These are phyloP conservation scores for Debaryomyces coudertii DNA, from an alignment of 1,139 yeast species.

Conservation along the genomic window DNA sequence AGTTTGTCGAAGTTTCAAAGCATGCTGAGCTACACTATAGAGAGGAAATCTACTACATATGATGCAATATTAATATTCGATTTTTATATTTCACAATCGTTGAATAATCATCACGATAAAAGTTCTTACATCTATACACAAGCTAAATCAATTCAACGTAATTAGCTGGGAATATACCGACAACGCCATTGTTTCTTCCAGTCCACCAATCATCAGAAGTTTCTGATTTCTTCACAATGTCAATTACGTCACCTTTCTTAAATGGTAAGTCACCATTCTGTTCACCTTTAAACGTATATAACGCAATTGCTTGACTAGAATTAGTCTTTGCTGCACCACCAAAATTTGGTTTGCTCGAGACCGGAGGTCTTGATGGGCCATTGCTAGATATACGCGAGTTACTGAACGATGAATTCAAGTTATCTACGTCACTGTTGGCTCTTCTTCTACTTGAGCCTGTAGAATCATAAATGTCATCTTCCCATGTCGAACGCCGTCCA, in stretches of 20 bases:
- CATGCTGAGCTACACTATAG: neutral
- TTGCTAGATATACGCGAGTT: slow-evolving; percentile 31
- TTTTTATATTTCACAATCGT: neutral
- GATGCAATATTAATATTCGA: neutral
- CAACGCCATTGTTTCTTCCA: slow-evolving; percentile 77
- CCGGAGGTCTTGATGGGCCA: slow-evolving; percentile 45
- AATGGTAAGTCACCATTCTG: slow-evolving; percentile 90
- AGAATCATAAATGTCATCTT: slow-evolving; percentile 79
- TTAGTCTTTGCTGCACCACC: slow-evolving; percentile 45
- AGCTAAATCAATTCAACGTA: slow-evolving; percentile 78
- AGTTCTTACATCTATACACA: slow-evolving; percentile 1
- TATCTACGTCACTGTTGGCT: slow-evolving; percentile 39
- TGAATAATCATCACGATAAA: neutral
- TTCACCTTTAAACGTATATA: slow-evolving; percentile 87
- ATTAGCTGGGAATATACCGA: slow-evolving; percentile 97
- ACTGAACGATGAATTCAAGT: slow-evolving; percentile 35
- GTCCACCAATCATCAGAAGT: slow-evolving; percentile 99
- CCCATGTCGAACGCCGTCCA: slow-evolving; percentile 60
- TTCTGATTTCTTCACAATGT: slow-evolving; percentile 79
- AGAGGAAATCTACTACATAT: neutral
- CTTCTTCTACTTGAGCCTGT: slow-evolving; percentile 33
- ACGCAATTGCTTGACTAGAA: slow-evolving; percentile 84
- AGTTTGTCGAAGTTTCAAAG: neutral
- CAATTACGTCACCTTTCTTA: slow-evolving; percentile 93
- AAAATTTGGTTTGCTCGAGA: slow-evolving; percentile 57